These are phyloP conservation scores for Botrytis deweyae DNA, from an alignment of 2,329 filamentous ascomycete genomes.

Conservation along the genomic window DNA sequence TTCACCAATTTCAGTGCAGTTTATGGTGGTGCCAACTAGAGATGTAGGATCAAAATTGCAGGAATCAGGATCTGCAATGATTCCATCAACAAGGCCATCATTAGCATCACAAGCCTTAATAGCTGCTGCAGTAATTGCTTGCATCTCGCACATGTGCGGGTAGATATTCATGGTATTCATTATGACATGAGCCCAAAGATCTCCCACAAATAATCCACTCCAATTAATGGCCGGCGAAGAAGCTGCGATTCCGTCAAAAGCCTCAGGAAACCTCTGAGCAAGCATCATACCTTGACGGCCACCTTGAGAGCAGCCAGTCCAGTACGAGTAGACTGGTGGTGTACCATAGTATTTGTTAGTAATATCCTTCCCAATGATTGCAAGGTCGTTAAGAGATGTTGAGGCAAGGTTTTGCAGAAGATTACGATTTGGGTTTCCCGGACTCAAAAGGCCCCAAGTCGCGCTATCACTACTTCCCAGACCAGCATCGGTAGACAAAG, in stretches of 20 bases:
- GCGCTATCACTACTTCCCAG: too few relatives aligned
- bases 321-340: conserved; percentile 41
- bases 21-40: too few relatives aligned
- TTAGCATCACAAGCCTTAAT: conserved; percentile 51
- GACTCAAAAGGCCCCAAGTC: conserved; percentile 16
- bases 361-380: conserved; percentile 40
- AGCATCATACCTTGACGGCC: conserved; percentile 42
- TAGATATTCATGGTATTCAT: background rate
- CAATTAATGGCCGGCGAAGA: conserved; percentile 42
- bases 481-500: conserved; percentile 33
- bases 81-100: conserved; percentile 44
- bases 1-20: too few relatives aligned
- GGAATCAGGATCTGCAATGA: conserved; percentile 35
- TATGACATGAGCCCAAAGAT: background rate
- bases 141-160: background rate
- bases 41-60: too few relatives aligned
- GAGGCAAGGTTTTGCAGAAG: conserved; percentile 42
- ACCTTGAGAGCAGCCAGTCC: conserved; percentile 42
- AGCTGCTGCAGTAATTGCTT: conserved; percentile 37
- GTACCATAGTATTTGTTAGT: conserved; percentile 40
- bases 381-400: conserved; percentile 40
- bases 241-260: conserved; percentile 45
- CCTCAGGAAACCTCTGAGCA: conserved; percentile 41
- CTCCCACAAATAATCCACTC: background rate
- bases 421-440: conserved; percentile 27